Evolutionary conservation across 768 basidiomycete genomes (phyloP), one percentile per base, ranked within the genome.

Genomic region (Paxillus involutus): DNA sequence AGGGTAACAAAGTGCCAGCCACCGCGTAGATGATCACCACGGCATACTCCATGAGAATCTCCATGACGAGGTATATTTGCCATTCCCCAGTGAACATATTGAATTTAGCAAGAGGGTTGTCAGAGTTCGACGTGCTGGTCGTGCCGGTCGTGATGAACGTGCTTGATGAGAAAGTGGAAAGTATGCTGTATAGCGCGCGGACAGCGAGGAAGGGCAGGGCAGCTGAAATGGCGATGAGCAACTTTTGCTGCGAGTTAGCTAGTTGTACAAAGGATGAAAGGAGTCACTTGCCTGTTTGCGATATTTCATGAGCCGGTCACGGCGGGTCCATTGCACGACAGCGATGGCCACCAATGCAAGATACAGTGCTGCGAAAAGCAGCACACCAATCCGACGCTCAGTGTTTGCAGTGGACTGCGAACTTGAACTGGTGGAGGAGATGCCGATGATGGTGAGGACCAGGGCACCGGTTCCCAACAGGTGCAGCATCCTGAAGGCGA

Each of bases 131-230:
- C 5, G 73, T 71, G 17, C 55, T 53, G 21, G 58, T 35, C 30
- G 58, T 26, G 11, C 16, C 46, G 1, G 46, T 51, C 46, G 77
- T 73, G 44, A 75, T 61, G 12, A 76, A 73, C 14, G 85, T 71
- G 19, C 46, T 51, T 17, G 70, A 67, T 41, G 84, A 83, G 72
- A 80, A 88, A 6, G 79, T 79, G 26, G 80, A 75, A 40, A 88
- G 74, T 35, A 88, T 68, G 42, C 78, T 74, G 61, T 88, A 88
- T 4, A 70, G 21, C 13, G 63, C 51, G 11, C 68, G 68, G 33
- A 81, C 78, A 16, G 78, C 80, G 32, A 89, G 72, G 68, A 86
- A 81, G 5, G 85, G 85, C 13, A 88, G 70, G 9, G 82, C 83
- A 44, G 70, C 26, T 19, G 81, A 72, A 43, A 86, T 69, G 26